phyloP scores from a whole-genome alignment of 1,284 basidiomycete genomes.

The Leccinum angustisporum region DNA sequence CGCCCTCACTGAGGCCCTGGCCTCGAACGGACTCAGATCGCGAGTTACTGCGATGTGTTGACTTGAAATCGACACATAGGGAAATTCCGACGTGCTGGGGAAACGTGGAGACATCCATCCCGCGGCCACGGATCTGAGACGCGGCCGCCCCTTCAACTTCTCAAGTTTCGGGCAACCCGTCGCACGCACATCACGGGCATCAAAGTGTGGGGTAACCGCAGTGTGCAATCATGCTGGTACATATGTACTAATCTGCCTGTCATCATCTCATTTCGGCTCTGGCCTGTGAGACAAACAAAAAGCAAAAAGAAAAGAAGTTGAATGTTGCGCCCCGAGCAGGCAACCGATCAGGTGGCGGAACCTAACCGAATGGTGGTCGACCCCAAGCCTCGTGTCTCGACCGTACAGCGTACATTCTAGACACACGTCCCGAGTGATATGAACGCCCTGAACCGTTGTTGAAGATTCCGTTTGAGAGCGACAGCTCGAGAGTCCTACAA shows the following conservation, averaged over 20 bases:
- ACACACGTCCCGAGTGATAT: conserved; percentile 46
- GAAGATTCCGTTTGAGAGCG: not conserved
- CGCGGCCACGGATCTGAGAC: conserved; percentile 21
- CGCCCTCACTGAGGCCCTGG: not conserved
- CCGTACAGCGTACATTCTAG: conserved; percentile 27
- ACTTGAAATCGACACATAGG: not conserved
- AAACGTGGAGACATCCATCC: not conserved
- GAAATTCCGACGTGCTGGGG: conserved; percentile 8
- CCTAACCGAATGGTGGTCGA: not conserved
- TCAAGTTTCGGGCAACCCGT: not conserved
- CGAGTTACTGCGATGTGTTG: not conserved
- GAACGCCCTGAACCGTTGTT: not conserved
- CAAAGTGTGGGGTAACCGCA: conserved; percentile 26
- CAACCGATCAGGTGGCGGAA: conserved; percentile 7
- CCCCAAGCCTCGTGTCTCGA: not conserved
- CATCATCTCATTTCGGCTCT: conserved; percentile 6
- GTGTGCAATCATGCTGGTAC: not conserved
- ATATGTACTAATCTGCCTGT: not conserved
- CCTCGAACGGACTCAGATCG: not conserved
- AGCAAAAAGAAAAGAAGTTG: not conserved
- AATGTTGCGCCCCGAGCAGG: not conserved
- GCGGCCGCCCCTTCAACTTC: conserved; percentile 7
- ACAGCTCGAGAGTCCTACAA: not conserved
- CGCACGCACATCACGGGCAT: conserved; percentile 3
- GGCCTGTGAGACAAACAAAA: not conserved